Base-by-base conservation (phyloP, 2,329 filamentous ascomycete genomes). In the Phyllosticta citribraziliensis region DNA sequence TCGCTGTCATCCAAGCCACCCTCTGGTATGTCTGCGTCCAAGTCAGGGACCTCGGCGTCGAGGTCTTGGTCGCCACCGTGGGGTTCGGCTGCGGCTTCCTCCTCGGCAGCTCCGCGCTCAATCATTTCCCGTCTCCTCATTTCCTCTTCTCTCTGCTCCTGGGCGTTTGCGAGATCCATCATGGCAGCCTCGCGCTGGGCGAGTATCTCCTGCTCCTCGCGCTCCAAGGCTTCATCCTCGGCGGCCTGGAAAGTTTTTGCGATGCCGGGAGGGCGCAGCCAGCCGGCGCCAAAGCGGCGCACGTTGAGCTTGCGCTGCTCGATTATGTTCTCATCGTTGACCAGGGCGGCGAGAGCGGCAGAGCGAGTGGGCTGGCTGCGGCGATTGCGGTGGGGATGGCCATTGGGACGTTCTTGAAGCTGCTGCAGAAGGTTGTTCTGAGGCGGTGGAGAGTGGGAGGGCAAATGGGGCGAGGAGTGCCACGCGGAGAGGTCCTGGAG, bases 241-340 rank as follows among this genome's bases (percentile, higher is more conserved):
- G 91, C 84, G 64, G 95, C 91, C 70, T 95, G 87, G 63, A 96
- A 84, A 1, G 93, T 96, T 79, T 97, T 99, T 62, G 85, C 74
- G 60, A 96, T 82, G 8, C 93, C 94, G 0, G 91, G 91, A 0
- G 94, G 94, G 62, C 88, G 89, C 61, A 99, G 86, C 94, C 94
- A 99, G 53, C 83, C 84, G 66, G 87, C 88, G 63, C 94, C 94
- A 70, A 95, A 97, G 69, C 91, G 89, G 55, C 88, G 84, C 30
- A 97, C 88, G 66, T 93, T 91, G 55, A 84, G 77, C 69, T 92
- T 91, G 55, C 93, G 89, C 9, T 87, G 82, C 60, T 87, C 83
- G 65, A 95, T 82, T 62, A 85, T 82, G 63, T 85, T 82, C 76
- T 97, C 94, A 71, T 97, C 93, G 52, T 84, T 77, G 25, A 83